Conservation (phyloP, 768 basidiomycete species). For the Agaricus blazei region DNA sequence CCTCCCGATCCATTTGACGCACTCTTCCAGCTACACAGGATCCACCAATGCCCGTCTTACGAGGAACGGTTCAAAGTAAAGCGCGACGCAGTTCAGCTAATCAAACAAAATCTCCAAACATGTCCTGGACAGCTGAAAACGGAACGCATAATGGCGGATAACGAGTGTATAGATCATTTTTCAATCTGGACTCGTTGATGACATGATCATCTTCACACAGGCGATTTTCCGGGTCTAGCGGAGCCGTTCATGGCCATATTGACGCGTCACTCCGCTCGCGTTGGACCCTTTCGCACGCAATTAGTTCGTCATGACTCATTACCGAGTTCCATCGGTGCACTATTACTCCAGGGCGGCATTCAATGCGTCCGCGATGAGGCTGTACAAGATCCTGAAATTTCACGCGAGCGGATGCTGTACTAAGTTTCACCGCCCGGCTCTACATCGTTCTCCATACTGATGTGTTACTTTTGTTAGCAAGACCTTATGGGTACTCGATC, state of each 20-base stretch:
- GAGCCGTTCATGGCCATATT: conserved; percentile 40
- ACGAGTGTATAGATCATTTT: conserved; percentile 24
- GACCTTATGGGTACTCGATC: neutral
- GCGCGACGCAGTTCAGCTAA: neutral
- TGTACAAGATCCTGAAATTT: conserved; percentile 10
- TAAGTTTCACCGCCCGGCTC: neutral
- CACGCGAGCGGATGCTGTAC: conserved; percentile 21
- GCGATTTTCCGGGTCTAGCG: neutral
- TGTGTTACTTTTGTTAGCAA: conserved; percentile 1
- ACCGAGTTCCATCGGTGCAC: neutral
- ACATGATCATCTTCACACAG: no score
- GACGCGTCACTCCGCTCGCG: conserved; percentile 41
- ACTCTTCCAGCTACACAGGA: conserved; percentile 1
- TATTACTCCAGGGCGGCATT: conserved; percentile 6
- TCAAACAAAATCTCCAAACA: conserved; percentile 14
- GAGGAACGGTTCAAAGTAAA: conserved; percentile 4
- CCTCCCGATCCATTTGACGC: conserved; percentile 8
- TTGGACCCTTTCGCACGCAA: conserved; percentile 34
- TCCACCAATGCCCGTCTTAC: conserved; percentile 1
- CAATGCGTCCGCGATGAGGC: conserved; percentile 22
- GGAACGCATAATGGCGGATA: conserved; percentile 31
- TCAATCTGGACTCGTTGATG: neutral
- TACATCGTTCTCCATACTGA: neutral
- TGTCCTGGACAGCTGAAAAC: conserved; percentile 24
- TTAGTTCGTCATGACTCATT: conserved; percentile 6